Percentiles rank a stretch among this genome's conserved stretches.
Evolutionary conservation across 1,139 yeast species (phyloP).

Genomic region (Lodderomyces theae): DNA sequence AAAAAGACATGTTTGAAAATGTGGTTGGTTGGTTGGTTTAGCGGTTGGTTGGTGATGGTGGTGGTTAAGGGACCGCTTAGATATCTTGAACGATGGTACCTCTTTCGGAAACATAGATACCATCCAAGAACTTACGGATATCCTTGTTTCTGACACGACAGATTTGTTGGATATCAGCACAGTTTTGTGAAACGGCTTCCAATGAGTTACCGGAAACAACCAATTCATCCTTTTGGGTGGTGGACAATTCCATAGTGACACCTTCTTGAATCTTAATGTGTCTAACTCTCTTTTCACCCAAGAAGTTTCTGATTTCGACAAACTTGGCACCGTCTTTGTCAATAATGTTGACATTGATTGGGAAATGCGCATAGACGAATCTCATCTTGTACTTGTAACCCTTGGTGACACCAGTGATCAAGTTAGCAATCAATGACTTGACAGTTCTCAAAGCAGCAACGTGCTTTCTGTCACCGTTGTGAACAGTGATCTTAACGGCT

Average conservation of each 20-base stretch:
- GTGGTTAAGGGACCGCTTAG: conserved; percentile 24
- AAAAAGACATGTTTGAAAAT: not conserved
- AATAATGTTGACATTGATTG: conserved; percentile 91
- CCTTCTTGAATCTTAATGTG: conserved; percentile 81
- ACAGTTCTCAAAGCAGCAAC: conserved; percentile 99
- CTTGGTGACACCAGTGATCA: conserved; percentile 98
- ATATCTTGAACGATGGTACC: conserved; percentile 76
- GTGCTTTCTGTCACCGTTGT: conserved; percentile 99
- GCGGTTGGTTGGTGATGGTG: not conserved
- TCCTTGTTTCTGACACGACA: conserved; percentile 99
- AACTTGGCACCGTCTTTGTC: conserved; percentile 70
- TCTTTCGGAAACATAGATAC: conserved; percentile 98
- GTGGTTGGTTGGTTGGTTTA: not conserved
- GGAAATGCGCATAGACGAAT: conserved; percentile 99
- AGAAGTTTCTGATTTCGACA: conserved; percentile 98
- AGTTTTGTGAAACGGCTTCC: conserved; percentile 96
- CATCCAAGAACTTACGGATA: conserved; percentile 99
- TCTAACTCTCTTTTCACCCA: conserved; percentile 98
- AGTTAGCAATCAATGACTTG: conserved; percentile 89
- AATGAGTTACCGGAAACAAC: conserved; percentile 92
- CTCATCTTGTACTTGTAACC: conserved; percentile 99
- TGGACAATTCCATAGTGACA: conserved; percentile 78
- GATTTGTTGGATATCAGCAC: conserved; percentile 97
- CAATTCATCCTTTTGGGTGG: conserved; percentile 92
- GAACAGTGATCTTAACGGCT: conserved; percentile 85